These are phyloP conservation scores for Puya raimondii DNA, from an alignment of 176 grass and related monocot species.

Conservation along the genomic window DNA sequence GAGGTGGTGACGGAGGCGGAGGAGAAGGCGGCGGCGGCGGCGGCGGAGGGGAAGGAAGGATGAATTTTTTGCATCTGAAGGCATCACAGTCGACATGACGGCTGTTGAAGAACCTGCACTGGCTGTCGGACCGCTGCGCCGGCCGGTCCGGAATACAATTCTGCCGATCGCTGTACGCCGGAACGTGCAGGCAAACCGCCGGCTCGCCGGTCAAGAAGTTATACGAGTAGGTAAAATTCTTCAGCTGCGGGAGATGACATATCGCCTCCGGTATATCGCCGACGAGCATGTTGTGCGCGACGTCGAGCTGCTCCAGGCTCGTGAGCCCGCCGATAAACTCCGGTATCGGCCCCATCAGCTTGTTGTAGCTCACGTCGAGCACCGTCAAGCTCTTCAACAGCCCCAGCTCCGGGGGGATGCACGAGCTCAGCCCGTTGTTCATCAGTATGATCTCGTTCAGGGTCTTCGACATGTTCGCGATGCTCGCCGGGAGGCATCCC, in stretches of 20 bases:
- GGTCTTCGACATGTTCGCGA: slow-evolving; percentile 75
- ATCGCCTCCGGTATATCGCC: slow-evolving; percentile 52
- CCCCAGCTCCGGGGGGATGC: slow-evolving; percentile 54
- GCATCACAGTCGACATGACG: slow-evolving; percentile 60
- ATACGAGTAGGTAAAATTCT: slow-evolving; percentile 78
- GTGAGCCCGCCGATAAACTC: slow-evolving; percentile 28
- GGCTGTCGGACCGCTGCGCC: slow-evolving; percentile 48
- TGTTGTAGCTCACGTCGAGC: slow-evolving; percentile 67
- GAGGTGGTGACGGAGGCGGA: neutral
- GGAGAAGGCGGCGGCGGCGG: slow-evolving; percentile 27
- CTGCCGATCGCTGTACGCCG: slow-evolving; percentile 25
- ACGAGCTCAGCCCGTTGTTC: slow-evolving; percentile 59
- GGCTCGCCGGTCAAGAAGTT: slow-evolving; percentile 72
- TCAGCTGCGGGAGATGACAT: slow-evolving; percentile 49
- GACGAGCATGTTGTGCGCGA: slow-evolving; percentile 57
- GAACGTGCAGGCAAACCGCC: slow-evolving; percentile 40
- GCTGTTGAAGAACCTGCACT: slow-evolving; percentile 39
- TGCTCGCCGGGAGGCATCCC: slow-evolving; percentile 57
- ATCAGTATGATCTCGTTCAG: slow-evolving; percentile 73
- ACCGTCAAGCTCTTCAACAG: slow-evolving; percentile 48
- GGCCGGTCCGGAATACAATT: slow-evolving; percentile 54
- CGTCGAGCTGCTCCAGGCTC: slow-evolving; percentile 59
- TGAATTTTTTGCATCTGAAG: slow-evolving; percentile 59
- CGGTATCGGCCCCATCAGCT: slow-evolving; percentile 55
- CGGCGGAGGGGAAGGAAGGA: slow-evolving; percentile 33